A percentile compares a stretch with the other conserved stretches of the same genome.
Evolutionary conservation across 805 yeast species (phyloP).

Genomic region (Yarrowia osloensis): DNA sequence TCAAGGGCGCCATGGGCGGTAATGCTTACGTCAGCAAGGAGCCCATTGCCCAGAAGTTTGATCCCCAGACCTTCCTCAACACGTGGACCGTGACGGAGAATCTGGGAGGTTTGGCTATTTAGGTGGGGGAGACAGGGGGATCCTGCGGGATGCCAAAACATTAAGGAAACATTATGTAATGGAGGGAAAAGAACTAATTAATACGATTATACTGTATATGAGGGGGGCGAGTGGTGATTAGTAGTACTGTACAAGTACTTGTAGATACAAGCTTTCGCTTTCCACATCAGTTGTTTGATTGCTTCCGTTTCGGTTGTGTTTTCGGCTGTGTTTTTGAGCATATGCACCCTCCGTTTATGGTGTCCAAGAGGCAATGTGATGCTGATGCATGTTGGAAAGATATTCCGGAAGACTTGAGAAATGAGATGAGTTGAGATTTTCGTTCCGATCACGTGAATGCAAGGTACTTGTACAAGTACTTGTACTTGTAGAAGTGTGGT

Average conservation of each 20-base stretch:
- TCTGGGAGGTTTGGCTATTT: neutral
- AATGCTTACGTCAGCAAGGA: conserved; percentile 7
- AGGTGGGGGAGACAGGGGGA: neutral
- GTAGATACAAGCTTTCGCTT: too few relatives aligned
- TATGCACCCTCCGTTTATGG: neutral
- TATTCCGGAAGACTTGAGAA: too few relatives aligned
- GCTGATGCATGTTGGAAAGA: too few relatives aligned
- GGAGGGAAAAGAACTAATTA: neutral
- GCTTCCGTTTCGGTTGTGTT: too few relatives aligned
- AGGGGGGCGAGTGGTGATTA: too few relatives aligned
- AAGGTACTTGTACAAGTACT: neutral
- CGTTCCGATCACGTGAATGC: too few relatives aligned
- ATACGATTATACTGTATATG: neutral
- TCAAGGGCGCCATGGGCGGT: conserved; percentile 27
- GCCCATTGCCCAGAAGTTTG: conserved; percentile 27
- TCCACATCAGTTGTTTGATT: too few relatives aligned
- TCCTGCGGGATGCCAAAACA: neutral
- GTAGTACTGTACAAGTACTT: neutral
- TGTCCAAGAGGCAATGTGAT: neutral
- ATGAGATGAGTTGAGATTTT: too few relatives aligned
- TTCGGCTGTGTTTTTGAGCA: neutral
- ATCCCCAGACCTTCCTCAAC: conserved; percentile 24
- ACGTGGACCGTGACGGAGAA: conserved; percentile 27
- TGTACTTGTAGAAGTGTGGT: too few relatives aligned
- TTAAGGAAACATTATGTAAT: neutral